These are phyloP conservation scores for Colletotrichum sp. DNA, from an alignment of 2,329 filamentous ascomycete species.

Conservation along the genomic window DNA sequence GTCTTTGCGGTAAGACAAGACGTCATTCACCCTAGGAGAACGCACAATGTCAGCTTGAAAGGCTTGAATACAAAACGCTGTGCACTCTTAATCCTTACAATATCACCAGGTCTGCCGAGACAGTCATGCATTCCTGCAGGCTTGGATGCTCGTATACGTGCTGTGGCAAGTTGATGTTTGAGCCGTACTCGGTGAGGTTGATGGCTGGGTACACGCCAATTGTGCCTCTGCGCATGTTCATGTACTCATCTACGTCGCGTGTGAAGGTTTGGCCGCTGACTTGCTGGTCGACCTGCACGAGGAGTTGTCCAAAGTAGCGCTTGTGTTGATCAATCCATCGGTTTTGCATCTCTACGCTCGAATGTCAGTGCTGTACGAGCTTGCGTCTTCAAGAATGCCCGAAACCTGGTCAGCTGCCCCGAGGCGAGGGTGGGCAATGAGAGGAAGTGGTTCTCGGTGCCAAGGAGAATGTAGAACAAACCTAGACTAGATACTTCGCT, in stretches of 20 bases:
- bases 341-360: background rate
- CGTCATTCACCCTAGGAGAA: background rate
- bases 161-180: background rate
- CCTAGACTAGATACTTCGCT: background rate
- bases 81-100: background rate
- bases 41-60: background rate
- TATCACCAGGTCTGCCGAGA: background rate
- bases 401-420: background rate
- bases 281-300: background rate
- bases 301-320: background rate
- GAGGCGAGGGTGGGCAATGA: background rate
- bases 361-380: too few species aligned
- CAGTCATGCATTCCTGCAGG: background rate
- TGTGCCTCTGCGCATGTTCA: background rate
- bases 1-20: background rate
- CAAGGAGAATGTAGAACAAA: background rate
- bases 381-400: too few species aligned
- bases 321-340: background rate
- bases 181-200: background rate
- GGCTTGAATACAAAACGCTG: background rate
- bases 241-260: background rate
- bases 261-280: background rate
- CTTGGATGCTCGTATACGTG: background rate
- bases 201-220: background rate
- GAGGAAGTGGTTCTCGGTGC: background rate